Conservation (phyloP, 169 alveolate genomes). For the Eimeria necatrix region DNA sequence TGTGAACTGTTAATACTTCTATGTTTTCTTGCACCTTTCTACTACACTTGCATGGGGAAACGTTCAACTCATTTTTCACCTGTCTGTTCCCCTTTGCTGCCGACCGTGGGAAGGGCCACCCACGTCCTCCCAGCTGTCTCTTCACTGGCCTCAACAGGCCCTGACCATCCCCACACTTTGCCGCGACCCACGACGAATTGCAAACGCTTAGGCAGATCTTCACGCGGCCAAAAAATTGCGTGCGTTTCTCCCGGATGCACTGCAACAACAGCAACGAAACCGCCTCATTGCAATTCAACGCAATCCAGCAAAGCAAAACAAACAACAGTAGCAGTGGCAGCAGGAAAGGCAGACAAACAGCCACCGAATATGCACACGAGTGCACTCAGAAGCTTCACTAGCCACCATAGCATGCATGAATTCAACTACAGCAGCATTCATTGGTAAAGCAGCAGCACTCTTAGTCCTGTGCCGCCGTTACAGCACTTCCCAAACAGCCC, state of each 20-base stretch:
- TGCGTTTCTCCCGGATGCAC: conserved; percentile 67
- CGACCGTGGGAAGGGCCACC: conserved; percentile 84
- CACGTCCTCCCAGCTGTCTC: conserved; percentile 89
- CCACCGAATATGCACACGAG: neutral
- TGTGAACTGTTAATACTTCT: too few species aligned
- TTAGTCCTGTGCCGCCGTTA: neutral
- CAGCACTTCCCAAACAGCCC: neutral
- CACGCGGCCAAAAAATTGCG: conserved; percentile 69
- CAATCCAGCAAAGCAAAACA: too few species aligned
- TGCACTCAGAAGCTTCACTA: neutral
- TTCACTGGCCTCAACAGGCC: conserved; percentile 88
- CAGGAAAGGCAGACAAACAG: neutral
- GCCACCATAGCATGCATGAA: too few species aligned
- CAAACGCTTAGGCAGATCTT: conserved; percentile 65
- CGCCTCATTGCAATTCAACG: neutral
- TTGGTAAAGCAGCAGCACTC: neutral
- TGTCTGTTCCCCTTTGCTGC: conserved; percentile 31
- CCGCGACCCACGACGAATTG: conserved; percentile 61
- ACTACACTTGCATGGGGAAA: too few species aligned
- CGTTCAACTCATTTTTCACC: neutral
- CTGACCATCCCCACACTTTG: conserved; percentile 86
- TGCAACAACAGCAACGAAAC: neutral
- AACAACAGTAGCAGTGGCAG: neutral
- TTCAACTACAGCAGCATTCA: neutral
- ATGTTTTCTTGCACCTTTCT: too few species aligned